phyloP scores from a whole-genome alignment of 208 protist genomes.

The Trypanosomatidae sp. region DNA sequence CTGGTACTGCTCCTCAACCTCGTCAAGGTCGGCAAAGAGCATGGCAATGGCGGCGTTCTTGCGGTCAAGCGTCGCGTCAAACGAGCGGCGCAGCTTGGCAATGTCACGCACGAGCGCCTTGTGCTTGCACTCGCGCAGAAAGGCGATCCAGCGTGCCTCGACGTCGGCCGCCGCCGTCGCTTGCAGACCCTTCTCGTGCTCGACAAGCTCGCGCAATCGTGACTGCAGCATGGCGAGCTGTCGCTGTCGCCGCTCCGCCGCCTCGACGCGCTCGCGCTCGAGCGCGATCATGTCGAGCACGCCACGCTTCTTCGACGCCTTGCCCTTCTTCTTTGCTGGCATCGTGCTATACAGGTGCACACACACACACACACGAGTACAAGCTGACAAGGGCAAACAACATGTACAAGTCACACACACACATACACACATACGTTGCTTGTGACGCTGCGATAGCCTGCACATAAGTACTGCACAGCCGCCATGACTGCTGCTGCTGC shows the following conservation, averaged over 20 bases:
- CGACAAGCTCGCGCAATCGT: slow-evolving; percentile 58
- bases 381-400: slow-evolving; percentile 6
- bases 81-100: slow-evolving; percentile 78
- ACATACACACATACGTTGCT: too few relatives aligned
- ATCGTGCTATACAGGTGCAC: not conserved
- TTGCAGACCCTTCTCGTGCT: slow-evolving; percentile 67
- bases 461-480: too few relatives aligned
- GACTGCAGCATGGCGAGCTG: slow-evolving; percentile 58
- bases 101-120: slow-evolving; percentile 85
- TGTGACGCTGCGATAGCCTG: too few relatives aligned
- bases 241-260: slow-evolving; percentile 49
- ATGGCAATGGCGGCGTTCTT: slow-evolving; percentile 89
- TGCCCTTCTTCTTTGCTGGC: too few relatives aligned
- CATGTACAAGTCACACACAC: not conserved
- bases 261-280: slow-evolving; percentile 56
- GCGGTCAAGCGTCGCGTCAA: slow-evolving; percentile 86
- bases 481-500: not conserved
- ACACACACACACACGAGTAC: not conserved
- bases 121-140: slow-evolving; percentile 89
- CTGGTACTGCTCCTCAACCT: slow-evolving; percentile 90
- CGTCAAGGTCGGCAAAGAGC: slow-evolving; percentile 81
- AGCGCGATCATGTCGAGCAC: too few relatives aligned
- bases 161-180: slow-evolving; percentile 25
- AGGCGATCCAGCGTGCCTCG: slow-evolving; percentile 80
- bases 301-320: too few relatives aligned